A percentile compares a stretch with the other conserved stretches of the same genome.
Evolutionary conservation across 345 rosid genomes (phyloP).

Genomic region (Euphorbia tirucalli): DNA sequence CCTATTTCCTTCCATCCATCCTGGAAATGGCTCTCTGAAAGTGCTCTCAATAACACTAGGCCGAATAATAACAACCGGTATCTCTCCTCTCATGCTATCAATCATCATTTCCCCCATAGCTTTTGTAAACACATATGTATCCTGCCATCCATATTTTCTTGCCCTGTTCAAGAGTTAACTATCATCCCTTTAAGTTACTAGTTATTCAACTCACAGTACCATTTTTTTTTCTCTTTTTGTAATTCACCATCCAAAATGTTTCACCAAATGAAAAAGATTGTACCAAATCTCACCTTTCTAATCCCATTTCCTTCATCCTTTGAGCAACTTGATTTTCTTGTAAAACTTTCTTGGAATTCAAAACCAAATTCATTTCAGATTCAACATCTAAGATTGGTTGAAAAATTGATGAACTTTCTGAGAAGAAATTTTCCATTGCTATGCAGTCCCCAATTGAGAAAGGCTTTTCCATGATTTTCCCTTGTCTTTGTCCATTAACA

Average conservation of each 20-base stretch:
- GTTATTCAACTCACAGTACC: not conserved
- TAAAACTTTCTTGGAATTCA: conserved; percentile 32
- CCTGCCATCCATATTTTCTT: conserved; percentile 88
- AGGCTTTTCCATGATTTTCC: conserved; percentile 80
- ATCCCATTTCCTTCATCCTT: conserved; percentile 77
- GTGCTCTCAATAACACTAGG: conserved; percentile 94
- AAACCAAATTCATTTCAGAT: conserved; percentile 57
- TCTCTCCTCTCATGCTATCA: conserved; percentile 64
- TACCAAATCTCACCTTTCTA: conserved; percentile 52
- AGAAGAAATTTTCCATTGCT: conserved; percentile 50
- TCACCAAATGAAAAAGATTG: not conserved
- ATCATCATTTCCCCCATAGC: conserved; percentile 99
- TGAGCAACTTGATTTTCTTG: conserved; percentile 42
- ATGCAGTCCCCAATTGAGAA: conserved; percentile 69
- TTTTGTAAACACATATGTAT: conserved; percentile 86
- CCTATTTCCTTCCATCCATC: conserved; percentile 99
- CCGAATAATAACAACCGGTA: conserved; percentile 74
- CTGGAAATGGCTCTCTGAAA: conserved; percentile 85
- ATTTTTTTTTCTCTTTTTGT: not conserved
- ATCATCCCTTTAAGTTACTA: conserved; percentile 8
- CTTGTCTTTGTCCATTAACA: conserved; percentile 93
- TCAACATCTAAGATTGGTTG: conserved; percentile 51
- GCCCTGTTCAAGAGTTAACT: conserved; percentile 46
- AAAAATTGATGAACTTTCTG: conserved; percentile 30
- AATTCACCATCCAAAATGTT: not conserved